Evolutionary conservation across 1,284 basidiomycete species (phyloP), one percentile per base, ranked within the genome.

Genomic region (Prillingera fragicola): DNA sequence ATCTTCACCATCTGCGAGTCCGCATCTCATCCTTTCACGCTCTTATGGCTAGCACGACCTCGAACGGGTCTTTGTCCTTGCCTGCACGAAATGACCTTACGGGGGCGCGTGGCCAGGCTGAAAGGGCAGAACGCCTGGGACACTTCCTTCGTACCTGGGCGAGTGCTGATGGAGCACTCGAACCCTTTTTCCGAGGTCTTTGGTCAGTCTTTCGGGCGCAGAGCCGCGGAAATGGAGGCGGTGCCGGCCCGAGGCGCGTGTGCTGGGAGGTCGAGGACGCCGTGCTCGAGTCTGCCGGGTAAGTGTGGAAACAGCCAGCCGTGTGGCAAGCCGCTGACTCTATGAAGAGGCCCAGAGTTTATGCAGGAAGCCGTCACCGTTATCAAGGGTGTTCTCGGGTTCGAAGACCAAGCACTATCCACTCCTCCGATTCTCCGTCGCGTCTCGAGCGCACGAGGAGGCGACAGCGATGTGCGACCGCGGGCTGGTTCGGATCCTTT

Each of bases 181-280:
- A 67, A 29, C 68, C 68, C 7, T 69, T 70, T 55, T 69, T 69
- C 50, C 52, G 55, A 14, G 66, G 60, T 1, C 45, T 70, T 5
- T 68, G 59, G 55, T 58, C 56, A 1, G 56, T 50, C 2, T 33
- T 68, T 21, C 47, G 60, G 6, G 48, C 57, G 15, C 67, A 70
- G 53, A 63, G 62, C 39, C 43, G 65, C 18, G 59, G 59, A 4
- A 39, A 33, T 13, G 46, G 48, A 17, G 60, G 63, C 8, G 65
- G 64, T 14, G 60, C 53, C 2, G 64, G 67, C 5, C 40, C 38
- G 3, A 40, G 31, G 17, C 41, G 67, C 4, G 57, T 69, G 1
- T 60, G 65, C 5, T 70, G 68, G 68, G 68, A 70, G 45, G 45
- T 70, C 8, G 65, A 70, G 51, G 68, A 70, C 57, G 68, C 68